These are phyloP conservation scores for Bruguiera parviflora DNA, from an alignment of 345 rosid genomes.

Conservation along the genomic window DNA sequence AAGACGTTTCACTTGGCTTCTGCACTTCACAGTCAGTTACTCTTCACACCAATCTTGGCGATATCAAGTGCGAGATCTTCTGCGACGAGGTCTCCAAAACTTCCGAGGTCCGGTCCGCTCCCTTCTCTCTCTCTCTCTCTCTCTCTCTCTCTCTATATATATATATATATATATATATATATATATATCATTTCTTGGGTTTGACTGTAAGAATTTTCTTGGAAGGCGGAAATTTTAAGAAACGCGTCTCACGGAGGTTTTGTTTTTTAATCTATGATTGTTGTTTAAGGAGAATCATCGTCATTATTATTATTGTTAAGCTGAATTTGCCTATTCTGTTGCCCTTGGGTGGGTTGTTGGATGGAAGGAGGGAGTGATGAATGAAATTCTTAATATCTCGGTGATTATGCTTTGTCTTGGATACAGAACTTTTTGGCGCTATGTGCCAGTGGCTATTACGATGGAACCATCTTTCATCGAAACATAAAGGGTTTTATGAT, in stretches of 20 bases:
- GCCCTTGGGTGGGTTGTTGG: no score
- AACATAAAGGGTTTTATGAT: slow-evolving; percentile 98
- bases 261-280: no score
- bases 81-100: slow-evolving; percentile 94
- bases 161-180: no score
- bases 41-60: slow-evolving; percentile 95
- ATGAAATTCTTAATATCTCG: neutral
- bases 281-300: no score
- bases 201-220: neutral
- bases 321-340: no score
- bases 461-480: slow-evolving; percentile 84
- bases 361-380: neutral
- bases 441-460: slow-evolving; percentile 93
- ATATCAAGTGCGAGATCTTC: slow-evolving; percentile 92
- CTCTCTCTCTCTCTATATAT: neutral
- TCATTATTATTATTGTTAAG: no score
- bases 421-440: slow-evolving; percentile 88
- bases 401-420: neutral
- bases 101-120: slow-evolving; percentile 61
- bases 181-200: no score
- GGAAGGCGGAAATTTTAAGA: no score
- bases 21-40: slow-evolving; percentile 67
- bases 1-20: neutral
- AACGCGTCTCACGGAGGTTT: no score
- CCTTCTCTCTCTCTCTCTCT: neutral